Evolutionary conservation across 2,329 filamentous ascomycete genomes (phyloP).

Genomic region (Aureobasidium uvarum): DNA sequence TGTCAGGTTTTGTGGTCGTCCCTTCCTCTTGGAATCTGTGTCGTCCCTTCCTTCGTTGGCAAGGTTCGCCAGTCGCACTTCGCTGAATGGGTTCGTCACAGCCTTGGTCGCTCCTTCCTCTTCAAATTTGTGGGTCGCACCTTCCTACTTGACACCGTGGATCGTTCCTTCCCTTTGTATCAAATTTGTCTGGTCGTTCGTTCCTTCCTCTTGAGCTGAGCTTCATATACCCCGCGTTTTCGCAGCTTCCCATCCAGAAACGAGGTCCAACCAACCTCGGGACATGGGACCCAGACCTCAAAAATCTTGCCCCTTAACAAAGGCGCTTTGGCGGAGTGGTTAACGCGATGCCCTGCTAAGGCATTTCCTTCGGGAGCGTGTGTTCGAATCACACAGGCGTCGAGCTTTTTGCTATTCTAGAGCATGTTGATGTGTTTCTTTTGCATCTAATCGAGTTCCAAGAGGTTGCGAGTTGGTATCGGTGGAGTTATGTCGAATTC

Average conservation of each 20-base stretch:
- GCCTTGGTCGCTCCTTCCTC: no score
- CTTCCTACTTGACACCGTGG: no score
- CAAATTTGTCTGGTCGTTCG: no score
- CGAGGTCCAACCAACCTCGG: conserved; percentile 10
- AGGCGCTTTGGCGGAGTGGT: conserved; percentile 26
- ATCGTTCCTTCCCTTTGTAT: no score
- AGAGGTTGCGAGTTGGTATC: not conserved
- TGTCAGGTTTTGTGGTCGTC: not conserved
- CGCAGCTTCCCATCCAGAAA: not conserved
- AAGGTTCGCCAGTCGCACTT: no score
- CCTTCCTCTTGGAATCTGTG: not conserved
- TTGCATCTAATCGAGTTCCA: not conserved
- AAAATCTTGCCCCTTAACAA: no score
- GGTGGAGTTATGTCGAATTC: not conserved
- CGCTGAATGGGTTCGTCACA: no score
- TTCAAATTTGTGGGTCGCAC: no score
- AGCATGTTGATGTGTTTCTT: not conserved
- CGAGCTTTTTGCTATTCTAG: conserved; percentile 5
- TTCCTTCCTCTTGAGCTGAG: no score
- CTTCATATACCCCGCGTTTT: not conserved
- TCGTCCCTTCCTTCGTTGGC: not conserved
- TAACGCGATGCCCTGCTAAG: conserved; percentile 26
- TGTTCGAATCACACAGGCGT: conserved; percentile 24
- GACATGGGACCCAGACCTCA: no score
- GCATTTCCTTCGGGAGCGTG: conserved; percentile 20